Conservation (phyloP, 495 filamentous ascomycete species). For the Tuber microsphaerosporum region DNA sequence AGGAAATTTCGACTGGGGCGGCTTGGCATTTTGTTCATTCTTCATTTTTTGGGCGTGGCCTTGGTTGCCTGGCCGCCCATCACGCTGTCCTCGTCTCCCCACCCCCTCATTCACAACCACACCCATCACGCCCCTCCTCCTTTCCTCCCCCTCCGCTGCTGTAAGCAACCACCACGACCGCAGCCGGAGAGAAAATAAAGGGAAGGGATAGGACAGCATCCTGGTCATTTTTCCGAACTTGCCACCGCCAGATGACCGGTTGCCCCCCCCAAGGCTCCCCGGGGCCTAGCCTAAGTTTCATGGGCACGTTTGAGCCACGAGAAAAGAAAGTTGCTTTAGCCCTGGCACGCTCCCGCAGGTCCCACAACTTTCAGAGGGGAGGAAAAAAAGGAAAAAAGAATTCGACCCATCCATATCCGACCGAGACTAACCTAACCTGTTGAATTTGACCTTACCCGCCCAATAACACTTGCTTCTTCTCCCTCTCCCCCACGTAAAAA, state of each 20-base stretch:
- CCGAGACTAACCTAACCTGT: not conserved
- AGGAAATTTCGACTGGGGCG: not conserved
- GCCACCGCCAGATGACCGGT: not conserved
- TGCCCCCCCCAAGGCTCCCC: not conserved
- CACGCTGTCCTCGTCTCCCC: not conserved
- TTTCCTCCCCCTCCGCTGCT: not conserved
- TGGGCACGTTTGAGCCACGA: conserved; percentile 5
- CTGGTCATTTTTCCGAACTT: not conserved
- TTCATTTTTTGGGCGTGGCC: not conserved
- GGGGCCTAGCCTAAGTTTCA: not conserved
- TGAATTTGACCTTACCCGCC: not conserved
- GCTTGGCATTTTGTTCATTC: not conserved
- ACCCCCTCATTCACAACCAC: not conserved
- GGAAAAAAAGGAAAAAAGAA: not conserved
- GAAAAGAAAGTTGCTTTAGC: not conserved
- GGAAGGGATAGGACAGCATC: not conserved
- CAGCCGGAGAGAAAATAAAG: not conserved
- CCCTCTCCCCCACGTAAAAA: conserved; percentile 1
- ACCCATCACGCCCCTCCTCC: not conserved
- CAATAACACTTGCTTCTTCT: not conserved
- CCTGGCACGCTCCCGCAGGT: conserved; percentile 1
- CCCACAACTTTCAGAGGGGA: not conserved
- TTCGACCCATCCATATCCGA: not conserved
- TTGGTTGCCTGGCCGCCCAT: not conserved
- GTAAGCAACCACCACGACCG: not conserved